Percentiles rank a stretch among this genome's conserved stretches.
Conservation (phyloP, 768 basidiomycete species). For the Cantharellus anzutake region DNA sequence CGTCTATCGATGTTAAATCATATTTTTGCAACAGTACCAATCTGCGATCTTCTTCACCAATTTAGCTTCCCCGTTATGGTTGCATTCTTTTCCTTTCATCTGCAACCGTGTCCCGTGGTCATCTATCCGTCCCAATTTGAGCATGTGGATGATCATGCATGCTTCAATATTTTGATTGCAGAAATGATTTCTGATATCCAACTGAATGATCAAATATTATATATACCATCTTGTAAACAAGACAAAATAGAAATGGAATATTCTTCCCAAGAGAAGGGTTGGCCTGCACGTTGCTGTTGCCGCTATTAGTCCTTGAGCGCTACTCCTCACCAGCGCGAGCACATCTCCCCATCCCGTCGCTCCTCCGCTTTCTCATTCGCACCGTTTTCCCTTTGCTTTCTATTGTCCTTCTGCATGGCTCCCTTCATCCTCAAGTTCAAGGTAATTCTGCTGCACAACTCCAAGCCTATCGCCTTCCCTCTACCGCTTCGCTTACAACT, state of each 20-base stretch:
- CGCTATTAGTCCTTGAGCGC: not conserved
- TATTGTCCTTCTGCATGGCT: slow-evolving; percentile 6
- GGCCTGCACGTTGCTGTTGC: not conserved
- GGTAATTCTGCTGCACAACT: slow-evolving; percentile 8
- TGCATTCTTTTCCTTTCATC: too few species aligned
- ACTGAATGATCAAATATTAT: not conserved
- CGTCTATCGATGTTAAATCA: too few species aligned
- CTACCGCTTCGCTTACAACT: not conserved
- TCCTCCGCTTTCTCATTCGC: not conserved
- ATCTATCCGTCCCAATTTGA: too few species aligned
- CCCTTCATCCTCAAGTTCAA: slow-evolving; percentile 18
- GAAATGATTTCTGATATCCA: not conserved
- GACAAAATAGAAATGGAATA: not conserved
- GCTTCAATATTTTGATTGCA: too few species aligned
- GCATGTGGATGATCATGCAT: too few species aligned
- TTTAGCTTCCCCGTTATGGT: too few species aligned
- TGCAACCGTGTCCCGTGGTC: too few species aligned
- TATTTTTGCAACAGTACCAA: too few species aligned
- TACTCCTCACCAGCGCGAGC: not conserved
- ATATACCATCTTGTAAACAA: not conserved
- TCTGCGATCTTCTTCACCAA: too few species aligned
- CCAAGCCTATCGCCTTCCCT: slow-evolving; percentile 1
- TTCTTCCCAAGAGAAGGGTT: not conserved
- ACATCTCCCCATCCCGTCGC: not conserved
- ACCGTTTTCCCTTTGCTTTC: not conserved